Conservation (phyloP, 352 stramenopile genomes). For the Ophiocytium majus region DNA sequence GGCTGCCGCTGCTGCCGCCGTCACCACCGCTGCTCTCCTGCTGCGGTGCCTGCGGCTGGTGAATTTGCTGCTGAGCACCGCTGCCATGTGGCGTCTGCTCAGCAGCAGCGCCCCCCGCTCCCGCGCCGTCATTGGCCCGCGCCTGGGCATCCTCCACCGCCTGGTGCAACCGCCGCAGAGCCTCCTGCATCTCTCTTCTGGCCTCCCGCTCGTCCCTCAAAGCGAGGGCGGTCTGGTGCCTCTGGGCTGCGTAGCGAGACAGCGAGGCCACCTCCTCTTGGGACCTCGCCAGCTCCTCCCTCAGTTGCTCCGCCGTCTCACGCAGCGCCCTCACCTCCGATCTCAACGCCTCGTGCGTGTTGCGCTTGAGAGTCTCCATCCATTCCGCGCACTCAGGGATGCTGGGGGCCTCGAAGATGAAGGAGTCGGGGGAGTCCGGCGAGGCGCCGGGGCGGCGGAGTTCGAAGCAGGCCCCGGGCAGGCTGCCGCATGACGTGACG, state of each 20-base stretch:
- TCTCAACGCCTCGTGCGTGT: slow-evolving; percentile 33
- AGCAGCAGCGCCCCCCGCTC: too few species aligned
- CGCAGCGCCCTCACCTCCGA: slow-evolving; percentile 18
- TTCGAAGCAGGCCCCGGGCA: slow-evolving; percentile 39
- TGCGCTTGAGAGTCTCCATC: slow-evolving; percentile 47
- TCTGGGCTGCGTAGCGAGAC: slow-evolving; percentile 38
- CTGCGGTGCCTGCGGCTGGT: too few species aligned
- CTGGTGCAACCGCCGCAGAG: too few species aligned
- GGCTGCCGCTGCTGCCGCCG: too few species aligned
- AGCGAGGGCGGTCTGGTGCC: slow-evolving; percentile 44
- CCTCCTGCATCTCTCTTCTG: background rate
- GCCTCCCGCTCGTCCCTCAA: slow-evolving; percentile 36
- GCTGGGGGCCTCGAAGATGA: slow-evolving; percentile 45
- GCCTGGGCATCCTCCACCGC: too few species aligned
- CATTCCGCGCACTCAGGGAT: slow-evolving; percentile 44
- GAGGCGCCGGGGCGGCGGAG: slow-evolving; percentile 27
- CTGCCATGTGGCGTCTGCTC: too few species aligned
- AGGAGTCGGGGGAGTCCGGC: slow-evolving; percentile 30
- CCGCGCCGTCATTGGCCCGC: too few species aligned
- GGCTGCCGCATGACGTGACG: background rate
- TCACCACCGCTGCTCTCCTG: too few species aligned
- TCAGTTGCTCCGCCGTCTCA: slow-evolving; percentile 10
- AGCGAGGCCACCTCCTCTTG: slow-evolving; percentile 40
- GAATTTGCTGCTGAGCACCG: too few species aligned
- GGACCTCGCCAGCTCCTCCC: slow-evolving; percentile 25